phyloP scores from a whole-genome alignment of 2,329 filamentous ascomycete genomes.

The Aureobasidium sp. region DNA sequence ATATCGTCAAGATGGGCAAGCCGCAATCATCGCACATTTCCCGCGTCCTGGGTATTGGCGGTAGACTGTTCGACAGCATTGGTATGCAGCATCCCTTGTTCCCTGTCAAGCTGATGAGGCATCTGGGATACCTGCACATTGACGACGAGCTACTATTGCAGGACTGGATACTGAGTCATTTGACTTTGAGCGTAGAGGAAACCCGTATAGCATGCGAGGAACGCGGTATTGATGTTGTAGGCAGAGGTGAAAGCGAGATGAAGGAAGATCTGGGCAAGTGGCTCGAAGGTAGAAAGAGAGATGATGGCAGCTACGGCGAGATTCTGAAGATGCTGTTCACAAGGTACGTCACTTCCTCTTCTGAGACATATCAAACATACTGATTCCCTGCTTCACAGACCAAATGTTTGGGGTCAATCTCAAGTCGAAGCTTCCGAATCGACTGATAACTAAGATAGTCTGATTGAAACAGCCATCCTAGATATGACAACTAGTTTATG shows the following conservation, averaged over 20 bases:
- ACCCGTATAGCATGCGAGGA: constrained; percentile 29
- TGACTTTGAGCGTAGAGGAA: constrained; percentile 39
- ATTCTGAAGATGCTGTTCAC: constrained; percentile 28
- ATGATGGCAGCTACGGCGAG: constrained; percentile 24
- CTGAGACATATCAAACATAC: background rate
- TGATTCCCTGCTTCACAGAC: background rate
- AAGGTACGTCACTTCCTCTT: constrained; percentile 20
- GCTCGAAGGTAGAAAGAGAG: constrained; percentile 32
- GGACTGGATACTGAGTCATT: constrained; percentile 38
- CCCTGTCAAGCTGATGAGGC: constrained; percentile 45
- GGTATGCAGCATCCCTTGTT: constrained; percentile 41
- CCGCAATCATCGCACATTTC: constrained; percentile 35
- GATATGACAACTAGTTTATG: background rate
- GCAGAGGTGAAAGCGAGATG: constrained; percentile 20
- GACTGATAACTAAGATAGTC: background rate
- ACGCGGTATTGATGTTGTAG: constrained; percentile 26
- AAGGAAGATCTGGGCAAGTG: constrained; percentile 29
- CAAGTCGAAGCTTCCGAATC: background rate
- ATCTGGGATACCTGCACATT: constrained; percentile 54
- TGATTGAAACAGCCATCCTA: background rate
- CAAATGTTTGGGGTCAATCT: constrained; percentile 7
- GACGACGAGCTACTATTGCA: constrained; percentile 62
- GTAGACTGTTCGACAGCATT: constrained; percentile 34
- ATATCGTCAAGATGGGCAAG: background rate
- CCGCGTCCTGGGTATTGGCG: constrained; percentile 29